Evolutionary conservation across 1,139 yeast genomes (phyloP), one percentile per base, ranked within the genome.

Genomic region (Geotrichum europaeum): DNA sequence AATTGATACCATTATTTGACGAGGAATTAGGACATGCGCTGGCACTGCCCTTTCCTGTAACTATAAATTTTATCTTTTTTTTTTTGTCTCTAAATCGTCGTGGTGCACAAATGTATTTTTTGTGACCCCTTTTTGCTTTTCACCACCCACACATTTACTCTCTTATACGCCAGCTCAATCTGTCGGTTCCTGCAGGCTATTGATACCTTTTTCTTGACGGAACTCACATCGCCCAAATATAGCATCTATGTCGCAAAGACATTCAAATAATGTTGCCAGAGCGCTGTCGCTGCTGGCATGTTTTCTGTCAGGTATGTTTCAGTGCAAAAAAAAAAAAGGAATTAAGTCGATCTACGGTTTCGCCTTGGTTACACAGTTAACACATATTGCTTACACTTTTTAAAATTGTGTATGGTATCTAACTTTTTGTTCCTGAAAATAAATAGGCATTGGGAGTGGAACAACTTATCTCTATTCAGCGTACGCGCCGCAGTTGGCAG

Each of bases 401-500:
- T 9, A 28, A 28, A 28, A 2, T 28, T 28, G 7, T 28, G 32
- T 28, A 28, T 9, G 32, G 32, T 7, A 28, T 28, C 32, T 28
- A 28, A 28, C 32, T 28, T 28, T 28, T 28, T 28, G 32, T 28
- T 28, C 32, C 7, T 28, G 32, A 28, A 10, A 15, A 2, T 28
- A 10, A 15, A 2, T 28, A 59, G 61, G 61, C 4, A 47, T 59
- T 28, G 61, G 59, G 30, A 55, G 87, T 69, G 89, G 89, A 4
- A 84, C 88, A 5, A 75, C 84, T 70, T 84, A 84, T 68, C 74
- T 84, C 59, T 84, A 83, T 70, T 81, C 85, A 34, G 85, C 86
- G 6, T 84, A 83, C 68, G 84, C 86, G 54, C 88, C 89, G 3
- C 89, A 84, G 68, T 75, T 84, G 64, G 86, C 88, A 2, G 73